Conservation (phyloP, 179 eudicot genomes). For the Pouteria campechiana region DNA sequence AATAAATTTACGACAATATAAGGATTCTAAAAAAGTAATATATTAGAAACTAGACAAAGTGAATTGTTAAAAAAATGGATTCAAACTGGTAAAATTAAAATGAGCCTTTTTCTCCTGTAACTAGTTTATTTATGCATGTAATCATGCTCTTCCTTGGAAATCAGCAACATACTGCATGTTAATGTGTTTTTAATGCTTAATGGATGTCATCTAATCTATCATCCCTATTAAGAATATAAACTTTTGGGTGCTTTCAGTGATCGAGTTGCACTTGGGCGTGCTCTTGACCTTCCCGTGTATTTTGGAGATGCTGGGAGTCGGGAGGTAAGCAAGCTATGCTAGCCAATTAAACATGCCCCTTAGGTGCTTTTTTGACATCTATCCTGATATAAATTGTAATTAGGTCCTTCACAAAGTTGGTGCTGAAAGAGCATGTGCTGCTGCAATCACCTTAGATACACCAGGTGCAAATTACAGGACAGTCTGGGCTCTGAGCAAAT, state of each 20-base stretch:
- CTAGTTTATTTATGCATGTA: no score
- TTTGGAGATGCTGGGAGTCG: conserved; percentile 99
- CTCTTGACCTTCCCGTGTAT: conserved; percentile 97
- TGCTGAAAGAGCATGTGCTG: conserved; percentile 97
- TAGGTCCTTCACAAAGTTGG: conserved; percentile 98
- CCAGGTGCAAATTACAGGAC: conserved; percentile 99
- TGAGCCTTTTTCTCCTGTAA: no score
- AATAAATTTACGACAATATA: no score
- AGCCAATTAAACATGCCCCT: conserved; percentile 2
- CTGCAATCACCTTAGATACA: conserved; percentile 84
- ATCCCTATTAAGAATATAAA: no score
- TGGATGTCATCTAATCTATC: no score
- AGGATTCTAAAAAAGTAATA: no score
- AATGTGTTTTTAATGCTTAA: no score
- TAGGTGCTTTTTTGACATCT: conserved; percentile 8
- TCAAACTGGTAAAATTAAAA: no score
- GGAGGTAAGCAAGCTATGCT: conserved; percentile 46
- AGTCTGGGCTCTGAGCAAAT: conserved; percentile 96
- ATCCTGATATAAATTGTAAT: conserved; percentile 6
- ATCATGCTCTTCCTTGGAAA: no score
- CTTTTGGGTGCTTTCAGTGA: conserved; percentile 70
- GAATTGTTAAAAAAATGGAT: no score
- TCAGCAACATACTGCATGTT: no score
- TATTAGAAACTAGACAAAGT: no score
- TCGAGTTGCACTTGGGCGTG: conserved; percentile 92